These are phyloP conservation scores for Millerozyma acaciae DNA, from an alignment of 805 yeast species.

Conservation along the genomic window DNA sequence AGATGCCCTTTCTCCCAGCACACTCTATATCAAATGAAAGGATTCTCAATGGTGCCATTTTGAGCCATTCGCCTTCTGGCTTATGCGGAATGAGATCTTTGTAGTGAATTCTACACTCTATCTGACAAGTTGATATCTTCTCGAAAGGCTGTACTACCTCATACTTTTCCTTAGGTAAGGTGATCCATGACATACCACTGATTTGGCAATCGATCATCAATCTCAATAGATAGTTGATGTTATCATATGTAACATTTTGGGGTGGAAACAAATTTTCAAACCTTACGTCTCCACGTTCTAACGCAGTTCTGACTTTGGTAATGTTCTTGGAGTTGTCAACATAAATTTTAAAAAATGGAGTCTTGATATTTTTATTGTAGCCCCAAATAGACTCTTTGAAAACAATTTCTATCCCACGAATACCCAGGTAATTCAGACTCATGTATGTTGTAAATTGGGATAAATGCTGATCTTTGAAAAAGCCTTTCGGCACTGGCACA, in stretches of 20 bases:
- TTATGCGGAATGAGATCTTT: slow-evolving; percentile 71
- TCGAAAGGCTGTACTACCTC: slow-evolving; percentile 34
- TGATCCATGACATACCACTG: slow-evolving; percentile 96
- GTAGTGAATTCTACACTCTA: slow-evolving; percentile 73
- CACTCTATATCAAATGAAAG: slow-evolving; percentile 97
- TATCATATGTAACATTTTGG: slow-evolving; percentile 75
- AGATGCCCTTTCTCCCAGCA: slow-evolving; percentile 94
- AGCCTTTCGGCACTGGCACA: slow-evolving; percentile 85
- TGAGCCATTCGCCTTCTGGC: slow-evolving; percentile 90
- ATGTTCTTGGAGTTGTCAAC: slow-evolving; percentile 65
- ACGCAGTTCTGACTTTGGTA: slow-evolving; percentile 66
- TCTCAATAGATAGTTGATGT: slow-evolving; percentile 79
- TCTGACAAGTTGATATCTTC: slow-evolving; percentile 73
- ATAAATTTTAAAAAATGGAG: slow-evolving; percentile 74
- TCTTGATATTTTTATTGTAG: slow-evolving; percentile 69
- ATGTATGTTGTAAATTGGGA: slow-evolving; percentile 44
- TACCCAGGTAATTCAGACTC: slow-evolving; percentile 48
- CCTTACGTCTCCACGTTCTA: slow-evolving; percentile 76
- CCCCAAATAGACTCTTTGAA: slow-evolving; percentile 93
- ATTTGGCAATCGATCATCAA: slow-evolving; percentile 90
- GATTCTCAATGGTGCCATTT: slow-evolving; percentile 89
- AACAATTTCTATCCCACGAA: slow-evolving; percentile 60
- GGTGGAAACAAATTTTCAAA: slow-evolving; percentile 62
- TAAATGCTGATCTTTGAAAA: slow-evolving; percentile 53
- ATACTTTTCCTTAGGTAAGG: slow-evolving; percentile 76